Base-by-base conservation (phyloP, 140 eudicot genomes). In the Stevia rebaudiana region DNA sequence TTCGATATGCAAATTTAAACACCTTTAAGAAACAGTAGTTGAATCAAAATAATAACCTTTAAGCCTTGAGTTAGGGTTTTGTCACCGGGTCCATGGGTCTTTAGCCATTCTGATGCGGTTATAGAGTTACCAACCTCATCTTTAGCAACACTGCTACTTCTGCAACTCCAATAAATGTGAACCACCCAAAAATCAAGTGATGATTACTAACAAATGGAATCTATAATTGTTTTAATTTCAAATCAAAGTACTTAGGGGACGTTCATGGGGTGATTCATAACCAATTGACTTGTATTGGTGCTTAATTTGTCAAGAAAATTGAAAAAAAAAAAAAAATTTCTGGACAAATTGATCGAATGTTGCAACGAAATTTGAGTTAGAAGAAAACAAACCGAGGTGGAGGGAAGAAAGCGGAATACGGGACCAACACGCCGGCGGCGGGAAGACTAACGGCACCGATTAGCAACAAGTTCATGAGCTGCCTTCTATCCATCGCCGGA, bases 301-400 rank as follows among this genome's bases (percentile, higher is more conserved):
- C n/a, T n/a, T n/a, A n/a, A n/a, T n/a, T n/a, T n/a, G n/a, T n/a
- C n/a, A 28, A 28, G 33, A 28, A 28, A 28, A 28, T 1, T 4
- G 33, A 2, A 28, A 28, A 4, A 28, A 28, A 28, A 4, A 28
- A 28, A 28, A 4, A 28, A 4, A 28, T 28, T 28, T n/a, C n/a
- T n/a, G n/a, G n/a, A n/a, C n/a, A n/a, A n/a, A n/a, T n/a, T n/a
- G n/a, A n/a, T n/a, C n/a, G n/a, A n/a, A n/a, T n/a, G n/a, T n/a
- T n/a, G n/a, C n/a, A n/a, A n/a, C n/a, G n/a, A 28, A 28, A 28
- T 28, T 28, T 28, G 33, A 28, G 33, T n/a, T n/a, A n/a, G n/a
- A n/a, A n/a, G n/a, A n/a, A n/a, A n/a, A 28, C 33, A 28, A 59
- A 55, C 98, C 98, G 95, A 1, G 98, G 98, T 7, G 98, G 96